Conservation (phyloP, 2,329 filamentous ascomycete species). For the Calonectria pseudoturangicola region DNA sequence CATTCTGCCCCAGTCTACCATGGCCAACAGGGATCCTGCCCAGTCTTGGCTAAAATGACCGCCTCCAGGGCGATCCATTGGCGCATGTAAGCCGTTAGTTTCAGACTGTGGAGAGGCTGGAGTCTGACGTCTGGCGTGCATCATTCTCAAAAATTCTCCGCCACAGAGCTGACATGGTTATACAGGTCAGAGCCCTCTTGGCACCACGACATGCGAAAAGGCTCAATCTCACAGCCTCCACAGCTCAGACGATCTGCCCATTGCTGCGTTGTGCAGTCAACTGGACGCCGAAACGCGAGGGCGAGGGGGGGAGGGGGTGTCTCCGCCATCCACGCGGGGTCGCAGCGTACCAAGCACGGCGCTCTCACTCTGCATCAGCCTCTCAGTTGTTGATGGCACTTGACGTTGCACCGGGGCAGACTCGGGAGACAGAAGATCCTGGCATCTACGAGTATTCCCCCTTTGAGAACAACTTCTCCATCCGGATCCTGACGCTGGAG, state of each 20-base stretch:
- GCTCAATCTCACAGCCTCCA: constrained; percentile 3
- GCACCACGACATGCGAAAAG: constrained; percentile 19
- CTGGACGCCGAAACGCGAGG: constrained; percentile 4
- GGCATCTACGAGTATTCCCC: constrained; percentile 49
- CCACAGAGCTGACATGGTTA: constrained; percentile 33
- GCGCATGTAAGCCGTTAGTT: constrained; percentile 15
- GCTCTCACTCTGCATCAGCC: constrained; percentile 30
- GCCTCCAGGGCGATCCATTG: constrained; percentile 2
- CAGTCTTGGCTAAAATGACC: constrained; percentile 5
- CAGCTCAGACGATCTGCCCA: constrained; percentile 1
- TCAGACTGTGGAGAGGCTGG: constrained; percentile 9
- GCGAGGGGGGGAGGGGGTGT: constrained; percentile 9
- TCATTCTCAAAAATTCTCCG: constrained; percentile 7
- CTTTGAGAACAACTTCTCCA: constrained; percentile 46
- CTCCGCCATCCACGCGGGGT: constrained; percentile 3
- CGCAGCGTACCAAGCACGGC: constrained; percentile 1
- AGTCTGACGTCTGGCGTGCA: constrained; percentile 6
- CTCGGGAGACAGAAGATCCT: neutral
- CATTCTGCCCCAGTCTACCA: neutral
- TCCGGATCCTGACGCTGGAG: constrained; percentile 59
- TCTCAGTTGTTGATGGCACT: constrained; percentile 44
- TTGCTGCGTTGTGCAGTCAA: neutral
- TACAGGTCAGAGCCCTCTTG: constrained; percentile 21
- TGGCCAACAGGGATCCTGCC: neutral
- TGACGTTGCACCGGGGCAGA: constrained; percentile 24